Conservation (phyloP, 441 rosid genomes). For the Gossypium lobatum region DNA sequence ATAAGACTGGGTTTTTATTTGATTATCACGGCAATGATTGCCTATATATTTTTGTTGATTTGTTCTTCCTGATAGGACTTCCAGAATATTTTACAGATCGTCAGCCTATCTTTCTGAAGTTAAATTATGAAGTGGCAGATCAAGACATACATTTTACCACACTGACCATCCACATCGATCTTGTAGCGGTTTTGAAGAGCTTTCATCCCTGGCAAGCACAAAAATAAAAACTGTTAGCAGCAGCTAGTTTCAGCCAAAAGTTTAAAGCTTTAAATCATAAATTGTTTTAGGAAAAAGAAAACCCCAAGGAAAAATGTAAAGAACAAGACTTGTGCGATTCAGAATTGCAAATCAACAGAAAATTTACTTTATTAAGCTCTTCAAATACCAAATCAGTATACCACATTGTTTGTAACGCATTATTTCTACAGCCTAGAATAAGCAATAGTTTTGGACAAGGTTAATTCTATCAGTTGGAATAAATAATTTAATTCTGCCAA, state of each 20-base stretch:
- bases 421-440: background rate
- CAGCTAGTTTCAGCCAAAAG: background rate
- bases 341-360: background rate
- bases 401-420: background rate
- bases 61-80: background rate
- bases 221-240: background rate
- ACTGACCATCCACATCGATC: slow-evolving; percentile 45
- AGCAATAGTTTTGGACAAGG: background rate
- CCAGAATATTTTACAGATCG: background rate
- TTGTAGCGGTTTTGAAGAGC: slow-evolving; percentile 71
- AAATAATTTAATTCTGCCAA: background rate
- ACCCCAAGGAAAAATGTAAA: background rate
- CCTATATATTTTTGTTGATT: background rate
- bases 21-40: background rate
- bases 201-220: slow-evolving; percentile 38
- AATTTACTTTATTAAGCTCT: background rate
- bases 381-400: background rate
- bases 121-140: background rate
- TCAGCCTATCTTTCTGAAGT: background rate
- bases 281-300: background rate
- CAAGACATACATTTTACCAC: slow-evolving; percentile 56
- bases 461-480: background rate
- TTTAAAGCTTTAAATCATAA: background rate
- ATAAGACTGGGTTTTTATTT: background rate
- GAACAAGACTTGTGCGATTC: background rate